These are phyloP conservation scores for Thraustochytrium striatum DNA, from an alignment of 352 stramenopile species.

Conservation along the genomic window DNA sequence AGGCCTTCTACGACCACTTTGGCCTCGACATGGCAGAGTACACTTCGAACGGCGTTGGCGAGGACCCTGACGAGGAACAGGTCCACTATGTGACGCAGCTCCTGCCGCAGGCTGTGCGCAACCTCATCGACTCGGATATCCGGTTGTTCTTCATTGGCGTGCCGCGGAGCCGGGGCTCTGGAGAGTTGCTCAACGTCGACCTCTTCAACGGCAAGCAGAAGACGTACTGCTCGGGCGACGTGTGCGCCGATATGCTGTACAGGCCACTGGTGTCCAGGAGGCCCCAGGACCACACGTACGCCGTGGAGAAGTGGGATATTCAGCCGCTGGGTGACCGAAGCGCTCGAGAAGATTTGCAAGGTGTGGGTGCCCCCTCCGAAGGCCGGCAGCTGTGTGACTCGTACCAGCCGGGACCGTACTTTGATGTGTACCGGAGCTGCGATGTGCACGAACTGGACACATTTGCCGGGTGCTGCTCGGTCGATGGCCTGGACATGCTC, in stretches of 20 bases:
- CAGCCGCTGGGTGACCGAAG: neutral
- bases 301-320: neutral
- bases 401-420: too few relatives aligned
- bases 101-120: neutral
- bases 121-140: neutral
- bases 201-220: neutral
- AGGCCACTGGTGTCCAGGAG: neutral
- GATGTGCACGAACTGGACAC: too few relatives aligned
- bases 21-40: neutral
- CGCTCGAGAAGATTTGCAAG: neutral
- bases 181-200: neutral
- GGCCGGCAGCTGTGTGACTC: too few relatives aligned
- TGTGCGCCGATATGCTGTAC: neutral
- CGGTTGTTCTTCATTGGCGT: conserved; percentile 6
- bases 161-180: neutral
- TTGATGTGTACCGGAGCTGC: too few relatives aligned
- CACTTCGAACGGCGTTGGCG: neutral
- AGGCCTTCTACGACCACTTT: neutral
- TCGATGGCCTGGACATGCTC: too few relatives aligned
- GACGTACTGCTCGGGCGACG: neutral
- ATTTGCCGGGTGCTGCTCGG: too few relatives aligned
- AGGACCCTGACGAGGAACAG: neutral
- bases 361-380: neutral
- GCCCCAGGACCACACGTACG: neutral
- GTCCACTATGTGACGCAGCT: neutral